Evolutionary conservation across 768 basidiomycete genomes (phyloP), one percentile per base, ranked within the genome.

Genomic region (Solioccasus polychromus): DNA sequence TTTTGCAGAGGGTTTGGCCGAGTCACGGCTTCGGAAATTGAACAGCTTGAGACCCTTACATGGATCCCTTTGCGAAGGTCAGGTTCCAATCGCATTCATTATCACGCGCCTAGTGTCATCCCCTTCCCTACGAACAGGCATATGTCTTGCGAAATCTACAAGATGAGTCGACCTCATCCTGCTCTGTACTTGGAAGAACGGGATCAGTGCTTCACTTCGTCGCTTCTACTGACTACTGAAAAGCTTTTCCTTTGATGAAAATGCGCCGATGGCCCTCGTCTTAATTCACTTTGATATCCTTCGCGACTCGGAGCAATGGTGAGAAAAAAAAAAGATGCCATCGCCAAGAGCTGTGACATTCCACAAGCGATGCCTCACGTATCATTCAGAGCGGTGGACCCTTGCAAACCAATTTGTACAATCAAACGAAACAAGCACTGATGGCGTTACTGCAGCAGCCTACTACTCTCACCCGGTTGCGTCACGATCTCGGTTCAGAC

Each of bases 41-140:
- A 60, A 60, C 19, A 68, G 57, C 49, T 71, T 70, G 52, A 53
- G 45, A 34, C 51, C 71, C 17, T 71, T 72, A 45, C 53, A 60
- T 19, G 59, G 73, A 25, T 59, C 69, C 30, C 63, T 75, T 20
- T 74, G 73, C 51, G 60, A 58, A 17, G 41, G 54, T 17, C 47
- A 61, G 30, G 68, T 73, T 10, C 71, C 73, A 3, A 58, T 68
- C n/a, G 60, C 69, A 2, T 46, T 75, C 12, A 60, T 68, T 5
- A 56, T 74, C 30, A 74, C 71, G 3, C 64, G 70, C 23, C 63
- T 74, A n/a, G n/a, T n/a, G n/a, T n/a, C n/a, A 52, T 51, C 50
- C 47, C 1, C 45, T 53, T 44, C 51, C 29, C 24, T 68, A 57
- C 26, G 58, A 58, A 32, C 53, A 69, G 22, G 60, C 67, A 0